phyloP scores from a whole-genome alignment of 306 rosid genomes.

The Malus orientalis region DNA sequence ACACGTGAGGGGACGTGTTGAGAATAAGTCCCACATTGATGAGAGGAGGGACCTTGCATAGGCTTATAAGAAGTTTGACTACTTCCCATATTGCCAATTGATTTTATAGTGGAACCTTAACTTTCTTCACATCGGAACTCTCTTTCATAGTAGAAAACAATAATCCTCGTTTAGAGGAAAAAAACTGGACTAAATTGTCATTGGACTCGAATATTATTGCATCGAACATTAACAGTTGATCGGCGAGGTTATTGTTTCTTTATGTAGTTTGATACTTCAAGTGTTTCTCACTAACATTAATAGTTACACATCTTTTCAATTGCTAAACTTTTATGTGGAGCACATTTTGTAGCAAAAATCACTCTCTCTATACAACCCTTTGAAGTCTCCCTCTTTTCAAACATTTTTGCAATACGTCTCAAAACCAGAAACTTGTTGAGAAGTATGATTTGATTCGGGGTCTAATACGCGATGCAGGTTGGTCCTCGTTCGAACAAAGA shows the following conservation, averaged over 20 bases:
- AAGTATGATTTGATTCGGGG: background rate
- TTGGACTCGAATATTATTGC: background rate
- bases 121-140: no score
- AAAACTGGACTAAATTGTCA: background rate
- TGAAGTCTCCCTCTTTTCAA: background rate
- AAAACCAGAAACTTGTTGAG: background rate
- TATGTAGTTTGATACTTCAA: background rate
- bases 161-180: background rate
- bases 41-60: no score
- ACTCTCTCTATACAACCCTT: background rate
- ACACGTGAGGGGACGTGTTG: no score
- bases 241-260: no score
- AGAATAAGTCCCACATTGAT: no score
- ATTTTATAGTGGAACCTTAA: no score
- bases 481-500: slow-evolving; percentile 36
- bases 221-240: background rate
- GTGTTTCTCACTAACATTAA: background rate
- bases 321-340: background rate
- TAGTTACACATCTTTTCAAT: background rate
- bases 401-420: background rate
- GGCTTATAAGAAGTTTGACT: no score
- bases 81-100: no score
- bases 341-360: background rate
- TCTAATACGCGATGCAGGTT: slow-evolving; percentile 17
- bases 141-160: no score